A percentile compares a stretch with the other conserved stretches of the same genome.
Conservation (phyloP, 306 rosid species). For the Castanea mollissima region DNA sequence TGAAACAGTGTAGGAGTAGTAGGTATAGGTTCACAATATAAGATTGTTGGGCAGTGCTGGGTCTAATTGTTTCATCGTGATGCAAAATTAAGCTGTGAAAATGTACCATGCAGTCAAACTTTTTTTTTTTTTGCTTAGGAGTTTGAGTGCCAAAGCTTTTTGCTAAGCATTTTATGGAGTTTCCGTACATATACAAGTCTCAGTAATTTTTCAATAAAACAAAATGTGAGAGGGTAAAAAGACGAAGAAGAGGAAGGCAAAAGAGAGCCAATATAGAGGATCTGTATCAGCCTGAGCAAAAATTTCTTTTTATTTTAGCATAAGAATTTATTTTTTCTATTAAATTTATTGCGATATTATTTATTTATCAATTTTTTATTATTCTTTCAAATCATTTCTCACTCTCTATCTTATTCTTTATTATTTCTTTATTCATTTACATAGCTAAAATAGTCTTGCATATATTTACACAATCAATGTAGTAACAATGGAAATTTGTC, state of each 20-base stretch:
- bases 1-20: not conserved
- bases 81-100: too few species aligned
- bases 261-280: not conserved
- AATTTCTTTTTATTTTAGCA: too few species aligned
- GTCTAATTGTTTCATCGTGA: too few species aligned
- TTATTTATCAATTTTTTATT: too few species aligned
- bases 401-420: too few species aligned
- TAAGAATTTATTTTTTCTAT: too few species aligned
- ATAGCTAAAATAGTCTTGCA: too few species aligned
- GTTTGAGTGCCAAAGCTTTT: not conserved
- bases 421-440: too few species aligned
- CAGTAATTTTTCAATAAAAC: not conserved
- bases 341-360: too few species aligned
- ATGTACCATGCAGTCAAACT: not conserved
- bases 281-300: accelerated
- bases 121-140: not conserved
- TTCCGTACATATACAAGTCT: not conserved
- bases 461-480: too few species aligned
- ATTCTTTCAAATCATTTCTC: too few species aligned
- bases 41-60: not conserved
- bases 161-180: not conserved
- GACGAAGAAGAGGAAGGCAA: not conserved
- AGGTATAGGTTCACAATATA: not conserved
- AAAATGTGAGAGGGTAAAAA: not conserved
- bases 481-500: too few species aligned